Evolutionary conservation across 2,329 filamentous ascomycete genomes (phyloP).

Genomic region (Ophiostoma quercus): DNA sequence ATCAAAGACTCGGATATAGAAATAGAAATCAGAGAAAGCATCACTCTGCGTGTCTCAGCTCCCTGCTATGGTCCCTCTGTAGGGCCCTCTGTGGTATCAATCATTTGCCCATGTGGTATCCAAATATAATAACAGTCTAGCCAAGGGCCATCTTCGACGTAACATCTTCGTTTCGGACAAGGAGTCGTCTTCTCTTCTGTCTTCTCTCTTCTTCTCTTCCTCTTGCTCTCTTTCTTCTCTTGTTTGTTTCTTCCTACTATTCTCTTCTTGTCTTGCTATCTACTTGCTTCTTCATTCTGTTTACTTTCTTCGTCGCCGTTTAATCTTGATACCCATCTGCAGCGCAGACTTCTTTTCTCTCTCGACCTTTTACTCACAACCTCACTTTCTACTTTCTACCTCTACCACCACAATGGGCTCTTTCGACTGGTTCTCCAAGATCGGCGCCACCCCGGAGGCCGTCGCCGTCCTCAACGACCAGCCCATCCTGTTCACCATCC

Average conservation of each 20-base stretch:
- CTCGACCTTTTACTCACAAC: no score
- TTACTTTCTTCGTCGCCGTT: background rate
- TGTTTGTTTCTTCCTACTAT: slow-evolving; percentile 1
- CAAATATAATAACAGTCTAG: background rate
- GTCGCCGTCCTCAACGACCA: slow-evolving; percentile 58
- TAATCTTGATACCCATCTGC: slow-evolving; percentile 19
- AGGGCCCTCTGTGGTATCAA: background rate
- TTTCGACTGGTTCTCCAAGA: slow-evolving; percentile 52
- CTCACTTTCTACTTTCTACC: no score
- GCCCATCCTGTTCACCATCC: slow-evolving; percentile 53
- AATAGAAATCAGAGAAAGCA: background rate
- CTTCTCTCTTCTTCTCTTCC: background rate
- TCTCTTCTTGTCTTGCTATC: slow-evolving; percentile 10
- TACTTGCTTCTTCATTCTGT: background rate
- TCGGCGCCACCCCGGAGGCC: slow-evolving; percentile 54
- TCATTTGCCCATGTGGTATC: slow-evolving; percentile 9
- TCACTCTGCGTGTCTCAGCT: background rate
- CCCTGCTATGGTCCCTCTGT: background rate
- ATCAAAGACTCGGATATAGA: background rate
- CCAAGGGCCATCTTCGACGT: slow-evolving; percentile 16
- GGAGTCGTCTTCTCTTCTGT: slow-evolving; percentile 3
- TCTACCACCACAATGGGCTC: slow-evolving; percentile 36
- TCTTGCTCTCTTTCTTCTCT: background rate
- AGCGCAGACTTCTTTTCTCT: slow-evolving; percentile 15
- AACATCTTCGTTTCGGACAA: slow-evolving; percentile 24